phyloP scores from a whole-genome alignment of 176 grass and related monocot species.

The Triticum aestivum region DNA sequence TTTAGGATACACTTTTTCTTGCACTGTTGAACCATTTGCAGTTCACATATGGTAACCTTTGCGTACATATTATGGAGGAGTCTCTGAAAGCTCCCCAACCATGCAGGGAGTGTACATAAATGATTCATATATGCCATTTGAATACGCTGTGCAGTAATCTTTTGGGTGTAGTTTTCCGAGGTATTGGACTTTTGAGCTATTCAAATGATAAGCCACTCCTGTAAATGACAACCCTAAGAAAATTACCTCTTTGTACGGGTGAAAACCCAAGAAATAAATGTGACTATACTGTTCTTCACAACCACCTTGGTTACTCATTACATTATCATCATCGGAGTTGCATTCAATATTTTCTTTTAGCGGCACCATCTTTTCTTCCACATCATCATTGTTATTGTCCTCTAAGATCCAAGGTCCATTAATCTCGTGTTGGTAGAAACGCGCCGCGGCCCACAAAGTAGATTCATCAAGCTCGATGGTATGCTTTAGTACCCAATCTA shows the following conservation, averaged over 20 bases:
- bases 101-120: background rate
- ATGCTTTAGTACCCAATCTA: background rate
- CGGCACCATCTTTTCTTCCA: background rate
- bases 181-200: background rate
- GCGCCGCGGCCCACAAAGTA: background rate
- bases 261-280: background rate
- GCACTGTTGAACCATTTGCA: background rate
- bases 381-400: background rate
- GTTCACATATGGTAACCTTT: background rate
- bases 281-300: too few relatives aligned
- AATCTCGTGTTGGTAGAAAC: background rate
- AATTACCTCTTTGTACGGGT: constrained; percentile 4
- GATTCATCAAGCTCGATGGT: background rate
- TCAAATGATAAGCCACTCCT: constrained; percentile 16
- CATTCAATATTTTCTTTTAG: background rate
- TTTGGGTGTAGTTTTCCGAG: background rate
- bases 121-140: background rate
- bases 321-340: background rate
- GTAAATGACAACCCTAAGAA: background rate
- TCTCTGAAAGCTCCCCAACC: background rate
- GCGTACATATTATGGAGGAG: background rate
- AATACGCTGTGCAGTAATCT: background rate
- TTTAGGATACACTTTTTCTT: background rate
- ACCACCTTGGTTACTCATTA: background rate
- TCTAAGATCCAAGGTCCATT: background rate